These are phyloP conservation scores for Fusarium graminum DNA, from an alignment of 2,329 filamentous ascomycete species.

Conservation along the genomic window DNA sequence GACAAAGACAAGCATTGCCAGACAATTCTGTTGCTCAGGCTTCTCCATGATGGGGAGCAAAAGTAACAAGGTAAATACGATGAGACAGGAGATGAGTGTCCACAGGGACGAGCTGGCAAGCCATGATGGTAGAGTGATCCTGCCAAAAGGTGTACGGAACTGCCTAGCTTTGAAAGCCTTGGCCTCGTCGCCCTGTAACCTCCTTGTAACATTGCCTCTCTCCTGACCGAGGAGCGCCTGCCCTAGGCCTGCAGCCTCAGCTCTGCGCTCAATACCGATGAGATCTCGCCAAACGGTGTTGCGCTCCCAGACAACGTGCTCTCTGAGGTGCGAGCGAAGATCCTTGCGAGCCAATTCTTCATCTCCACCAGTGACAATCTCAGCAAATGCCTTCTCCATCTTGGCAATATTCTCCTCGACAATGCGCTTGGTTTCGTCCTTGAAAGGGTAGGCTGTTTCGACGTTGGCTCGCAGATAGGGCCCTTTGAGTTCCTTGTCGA, in stretches of 20 bases:
- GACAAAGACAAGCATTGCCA: slow-evolving; percentile 93
- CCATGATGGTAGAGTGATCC: slow-evolving; percentile 82
- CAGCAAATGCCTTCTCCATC: slow-evolving; percentile 84
- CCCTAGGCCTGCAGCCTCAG: slow-evolving; percentile 92
- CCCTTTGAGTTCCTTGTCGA: slow-evolving; percentile 83
- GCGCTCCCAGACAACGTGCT: slow-evolving; percentile 98
- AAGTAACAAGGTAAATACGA: slow-evolving; percentile 80
- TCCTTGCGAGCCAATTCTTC: slow-evolving; percentile 82
- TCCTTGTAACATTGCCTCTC: slow-evolving; percentile 73
- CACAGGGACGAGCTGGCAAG: slow-evolving; percentile 85
- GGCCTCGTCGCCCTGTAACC: slow-evolving; percentile 87
- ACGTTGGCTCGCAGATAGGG: slow-evolving; percentile 82
- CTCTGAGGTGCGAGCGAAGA: slow-evolving; percentile 87
- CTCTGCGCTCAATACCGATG: slow-evolving; percentile 96
- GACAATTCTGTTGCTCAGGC: slow-evolving; percentile 93
- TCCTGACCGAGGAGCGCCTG: slow-evolving; percentile 84
- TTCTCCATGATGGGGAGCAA: slow-evolving; percentile 84
- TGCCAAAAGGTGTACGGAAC: slow-evolving; percentile 83
- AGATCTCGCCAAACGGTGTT: slow-evolving; percentile 99
- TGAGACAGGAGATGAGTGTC: slow-evolving; percentile 77
- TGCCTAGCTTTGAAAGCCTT: slow-evolving; percentile 73
- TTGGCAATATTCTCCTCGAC: slow-evolving; percentile 79
- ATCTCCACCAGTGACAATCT: slow-evolving; percentile 86
- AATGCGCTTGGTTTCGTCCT: slow-evolving; percentile 74
- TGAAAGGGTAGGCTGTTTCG: slow-evolving; percentile 85